Conservation (phyloP, 306 rosid species). For the Astragalus glycyphyllos region DNA sequence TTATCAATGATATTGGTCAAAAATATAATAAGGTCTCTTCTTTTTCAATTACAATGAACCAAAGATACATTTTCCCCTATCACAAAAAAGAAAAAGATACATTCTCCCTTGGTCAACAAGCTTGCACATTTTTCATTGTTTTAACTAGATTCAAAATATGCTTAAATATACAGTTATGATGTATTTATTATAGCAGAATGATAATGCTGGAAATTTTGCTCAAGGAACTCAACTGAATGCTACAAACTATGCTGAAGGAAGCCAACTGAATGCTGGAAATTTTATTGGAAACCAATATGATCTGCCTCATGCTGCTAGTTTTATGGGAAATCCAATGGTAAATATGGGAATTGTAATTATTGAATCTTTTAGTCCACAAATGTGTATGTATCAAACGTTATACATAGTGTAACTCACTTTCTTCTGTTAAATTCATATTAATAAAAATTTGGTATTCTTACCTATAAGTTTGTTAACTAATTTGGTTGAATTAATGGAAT, state of each 20-base stretch:
- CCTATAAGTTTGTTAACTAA: not conserved
- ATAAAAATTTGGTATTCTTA: not conserved
- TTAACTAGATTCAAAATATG: not conserved
- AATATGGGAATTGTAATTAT: conserved; percentile 2
- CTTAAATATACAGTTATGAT: not conserved
- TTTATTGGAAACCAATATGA: not conserved
- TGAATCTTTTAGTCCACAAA: not conserved
- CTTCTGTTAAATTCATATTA: not conserved
- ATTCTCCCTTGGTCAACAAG: not conserved
- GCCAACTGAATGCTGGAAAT: too few species aligned
- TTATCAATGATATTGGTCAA: conserved; percentile 31
- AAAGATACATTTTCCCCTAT: not conserved
- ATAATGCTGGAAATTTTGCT: not conserved
- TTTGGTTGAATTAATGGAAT: not conserved
- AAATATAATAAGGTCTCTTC: conserved; percentile 3
- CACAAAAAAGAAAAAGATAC: not conserved
- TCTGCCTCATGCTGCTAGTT: not conserved
- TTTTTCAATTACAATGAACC: not conserved
- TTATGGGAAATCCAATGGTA: conserved; percentile 1
- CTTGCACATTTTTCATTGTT: not conserved
- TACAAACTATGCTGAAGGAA: not conserved
- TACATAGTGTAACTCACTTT: too few species aligned
- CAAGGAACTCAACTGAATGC: not conserved
- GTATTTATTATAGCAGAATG: conserved; percentile 14
- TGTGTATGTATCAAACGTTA: conserved; percentile 12